These are phyloP conservation scores for Sporothrix sp. DNA, from an alignment of 2,329 filamentous ascomycete genomes.

Conservation along the genomic window DNA sequence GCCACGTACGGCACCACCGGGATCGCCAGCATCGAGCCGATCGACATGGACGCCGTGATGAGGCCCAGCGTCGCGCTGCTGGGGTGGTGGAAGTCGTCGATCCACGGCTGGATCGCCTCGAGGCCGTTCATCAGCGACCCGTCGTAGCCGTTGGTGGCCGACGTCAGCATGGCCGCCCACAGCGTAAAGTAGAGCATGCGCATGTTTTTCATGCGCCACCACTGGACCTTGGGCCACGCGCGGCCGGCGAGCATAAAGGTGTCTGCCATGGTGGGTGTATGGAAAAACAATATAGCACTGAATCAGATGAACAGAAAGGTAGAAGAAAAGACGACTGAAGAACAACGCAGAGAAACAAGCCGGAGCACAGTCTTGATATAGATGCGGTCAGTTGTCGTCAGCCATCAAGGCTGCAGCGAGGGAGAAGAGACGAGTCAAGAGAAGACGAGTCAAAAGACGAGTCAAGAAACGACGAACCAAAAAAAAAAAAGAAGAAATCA, in stretches of 20 bases:
- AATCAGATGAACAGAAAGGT: background rate
- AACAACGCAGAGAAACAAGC: too few relatives aligned
- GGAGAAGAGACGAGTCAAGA: background rate
- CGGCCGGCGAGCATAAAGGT: slow-evolving; percentile 21
- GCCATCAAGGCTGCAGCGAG: too few relatives aligned
- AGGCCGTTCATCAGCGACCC: slow-evolving; percentile 32
- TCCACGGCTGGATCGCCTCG: slow-evolving; percentile 31
- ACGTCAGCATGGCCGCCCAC: slow-evolving; percentile 27
- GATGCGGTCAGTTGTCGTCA: too few relatives aligned
- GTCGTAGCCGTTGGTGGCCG: slow-evolving; percentile 29
- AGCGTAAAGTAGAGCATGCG: slow-evolving; percentile 26
- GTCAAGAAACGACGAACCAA: background rate
- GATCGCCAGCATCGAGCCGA: slow-evolving; percentile 36
- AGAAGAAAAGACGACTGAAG: background rate
- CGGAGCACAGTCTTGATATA: background rate
- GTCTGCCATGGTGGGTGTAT: slow-evolving; percentile 15
- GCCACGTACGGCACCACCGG: slow-evolving; percentile 36
- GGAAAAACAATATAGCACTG: background rate
- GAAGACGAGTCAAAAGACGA: too few relatives aligned
- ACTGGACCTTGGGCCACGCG: slow-evolving; percentile 23
- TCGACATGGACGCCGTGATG: slow-evolving; percentile 34
- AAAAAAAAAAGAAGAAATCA: too few relatives aligned
- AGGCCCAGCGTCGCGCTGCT: slow-evolving; percentile 30
- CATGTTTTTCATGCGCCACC: slow-evolving; percentile 25
- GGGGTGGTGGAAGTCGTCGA: slow-evolving; percentile 26